These are phyloP conservation scores for Hyaloscypha hepaticicola DNA, from an alignment of 495 filamentous ascomycete genomes.

Conservation along the genomic window DNA sequence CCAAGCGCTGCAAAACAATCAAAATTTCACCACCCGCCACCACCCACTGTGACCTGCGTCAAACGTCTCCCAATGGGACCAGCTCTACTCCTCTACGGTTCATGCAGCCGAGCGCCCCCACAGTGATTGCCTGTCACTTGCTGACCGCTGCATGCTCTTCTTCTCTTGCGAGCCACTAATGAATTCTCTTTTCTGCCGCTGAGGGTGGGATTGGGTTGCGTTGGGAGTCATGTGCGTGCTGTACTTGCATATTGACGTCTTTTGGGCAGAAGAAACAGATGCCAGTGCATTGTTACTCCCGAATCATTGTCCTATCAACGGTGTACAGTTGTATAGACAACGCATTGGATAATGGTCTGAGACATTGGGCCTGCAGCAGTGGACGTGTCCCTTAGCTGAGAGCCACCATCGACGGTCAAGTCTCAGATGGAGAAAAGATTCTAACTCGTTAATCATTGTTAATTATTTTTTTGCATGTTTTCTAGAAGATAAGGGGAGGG, in stretches of 20 bases:
- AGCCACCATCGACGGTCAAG: not conserved
- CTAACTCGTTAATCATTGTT: not conserved
- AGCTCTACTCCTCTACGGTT: not conserved
- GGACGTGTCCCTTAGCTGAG: not conserved
- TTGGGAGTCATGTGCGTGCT: constrained; percentile 20
- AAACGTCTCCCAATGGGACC: not conserved
- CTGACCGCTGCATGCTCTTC: constrained; percentile 1
- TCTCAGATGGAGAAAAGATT: not conserved
- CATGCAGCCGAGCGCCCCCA: constrained; percentile 16
- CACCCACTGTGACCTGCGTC: not conserved
- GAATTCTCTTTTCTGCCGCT: constrained; percentile 9
- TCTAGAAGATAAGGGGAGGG: not conserved
- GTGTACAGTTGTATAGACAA: constrained; percentile 20
- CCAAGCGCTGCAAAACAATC: not conserved
- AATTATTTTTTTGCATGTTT: not conserved
- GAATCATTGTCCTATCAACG: constrained; percentile 11
- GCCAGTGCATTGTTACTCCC: constrained; percentile 22
- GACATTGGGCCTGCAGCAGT: not conserved
- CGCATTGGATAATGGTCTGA: constrained; percentile 3
- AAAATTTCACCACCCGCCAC: not conserved
- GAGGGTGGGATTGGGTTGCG: constrained; percentile 14
- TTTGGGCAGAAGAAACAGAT: not conserved
- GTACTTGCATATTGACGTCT: not conserved
- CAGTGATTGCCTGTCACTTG: not conserved
- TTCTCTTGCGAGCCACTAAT: constrained; percentile 7